phyloP scores from a whole-genome alignment of 2,329 filamentous ascomycete species.

The Simplicillium sp. region DNA sequence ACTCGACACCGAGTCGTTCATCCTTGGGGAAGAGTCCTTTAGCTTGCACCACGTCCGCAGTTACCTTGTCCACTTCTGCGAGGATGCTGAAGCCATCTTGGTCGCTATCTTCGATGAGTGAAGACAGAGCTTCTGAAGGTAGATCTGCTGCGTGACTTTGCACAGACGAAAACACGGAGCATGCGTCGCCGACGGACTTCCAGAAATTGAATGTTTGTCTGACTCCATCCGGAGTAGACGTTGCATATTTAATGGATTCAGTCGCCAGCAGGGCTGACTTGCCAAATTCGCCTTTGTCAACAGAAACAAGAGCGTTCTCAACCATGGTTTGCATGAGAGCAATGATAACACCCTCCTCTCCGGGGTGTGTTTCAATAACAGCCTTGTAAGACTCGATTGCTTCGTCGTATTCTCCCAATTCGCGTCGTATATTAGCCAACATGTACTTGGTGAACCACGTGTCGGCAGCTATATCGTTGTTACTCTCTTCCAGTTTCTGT shows the following conservation, averaged over 20 bases:
- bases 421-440: constrained; percentile 87
- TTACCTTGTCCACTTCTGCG: constrained; percentile 58
- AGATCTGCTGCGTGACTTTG: constrained; percentile 58
- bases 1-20: constrained; percentile 35
- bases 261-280: constrained; percentile 64
- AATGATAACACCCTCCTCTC: constrained; percentile 79
- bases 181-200: constrained; percentile 87
- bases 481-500: constrained; percentile 58
- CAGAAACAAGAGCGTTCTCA: constrained; percentile 66
- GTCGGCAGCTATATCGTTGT: constrained; percentile 47
- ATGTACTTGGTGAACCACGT: constrained; percentile 97
- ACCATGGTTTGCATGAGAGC: constrained; percentile 81
- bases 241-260: constrained; percentile 60
- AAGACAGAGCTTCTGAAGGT: constrained; percentile 46
- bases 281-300: constrained; percentile 81
- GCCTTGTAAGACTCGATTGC: constrained; percentile 68
- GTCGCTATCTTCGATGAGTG: constrained; percentile 46
- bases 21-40: constrained; percentile 35
- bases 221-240: constrained; percentile 48
- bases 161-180: constrained; percentile 71
- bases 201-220: constrained; percentile 83
- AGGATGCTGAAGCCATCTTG: constrained; percentile 52
- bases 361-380: constrained; percentile 58
- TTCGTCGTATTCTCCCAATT: constrained; percentile 81
- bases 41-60: constrained; percentile 33